Evolutionary conservation across 768 basidiomycete species (phyloP), one percentile per base, ranked within the genome.

Genomic region (Pulveroboletus ravenelii): DNA sequence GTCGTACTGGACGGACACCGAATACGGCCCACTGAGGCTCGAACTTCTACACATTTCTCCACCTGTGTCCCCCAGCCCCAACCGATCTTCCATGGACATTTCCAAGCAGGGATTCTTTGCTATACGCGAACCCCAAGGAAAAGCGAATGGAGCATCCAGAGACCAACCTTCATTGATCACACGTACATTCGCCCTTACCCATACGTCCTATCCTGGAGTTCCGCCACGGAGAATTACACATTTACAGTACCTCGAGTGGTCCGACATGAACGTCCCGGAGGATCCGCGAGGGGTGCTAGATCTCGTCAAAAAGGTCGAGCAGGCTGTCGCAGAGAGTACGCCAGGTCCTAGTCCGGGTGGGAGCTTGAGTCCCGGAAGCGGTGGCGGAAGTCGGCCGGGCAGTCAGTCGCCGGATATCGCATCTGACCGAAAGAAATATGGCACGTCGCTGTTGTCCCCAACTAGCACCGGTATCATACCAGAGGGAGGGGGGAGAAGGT

Each of bases 181-280:
- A 54, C 76, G 86, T 47, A 76, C 78, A 10, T 90, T 97, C 61
- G 74, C 81, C 44, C 75, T 97, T 31, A 73, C 76, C 38, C 81
- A 93, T 58, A 69, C 69, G 2, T 74, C 72, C 27, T 80, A 84
- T 56, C 85, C 87, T 0, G 68, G 75, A 15, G 73, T 77, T 12
- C 75, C 78, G 3, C 74, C 84, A 2, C 75, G 91, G n/a, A 77
- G 70, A 50, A 76, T 98, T 14, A 77, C 85, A 0, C 95, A 98
- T 61, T 71, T 97, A 45, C 95, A 98, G 66, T 97, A 93, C 62
- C 77, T 94, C 35, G 86, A 87, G 35, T 98, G 95, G 95, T 92
- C 94, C 2, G 95, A 98, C 61, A 87, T 97, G 74, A 93, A 93
- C 64, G 92, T 98, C 12, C 95, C 95, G 0, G 82, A 86, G 12